These are phyloP conservation scores for Yarrowia keelungensis DNA, from an alignment of 805 yeast species.

Conservation along the genomic window DNA sequence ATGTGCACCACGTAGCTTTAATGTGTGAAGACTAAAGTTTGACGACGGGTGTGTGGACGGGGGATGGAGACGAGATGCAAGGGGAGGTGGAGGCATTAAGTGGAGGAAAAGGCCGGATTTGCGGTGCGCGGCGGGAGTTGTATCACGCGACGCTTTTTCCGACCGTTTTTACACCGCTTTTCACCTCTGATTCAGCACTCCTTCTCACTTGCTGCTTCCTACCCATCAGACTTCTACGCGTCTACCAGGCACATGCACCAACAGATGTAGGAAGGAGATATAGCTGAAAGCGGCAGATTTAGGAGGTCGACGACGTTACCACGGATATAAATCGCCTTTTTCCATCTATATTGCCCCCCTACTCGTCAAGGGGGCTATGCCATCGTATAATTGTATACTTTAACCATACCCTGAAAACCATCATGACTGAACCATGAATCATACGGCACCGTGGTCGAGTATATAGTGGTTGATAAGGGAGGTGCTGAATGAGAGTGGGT, in stretches of 20 bases:
- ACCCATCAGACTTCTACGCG: conserved; percentile 2
- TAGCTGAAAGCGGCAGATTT: too few species aligned
- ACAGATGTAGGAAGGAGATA: too few species aligned
- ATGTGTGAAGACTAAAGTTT: neutral
- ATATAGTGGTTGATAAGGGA: too few species aligned
- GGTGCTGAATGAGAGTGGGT: too few species aligned
- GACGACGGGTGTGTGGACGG: too few species aligned
- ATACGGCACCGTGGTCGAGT: conserved; percentile 2
- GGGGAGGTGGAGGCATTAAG: neutral
- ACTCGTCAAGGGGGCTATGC: conserved; percentile 23
- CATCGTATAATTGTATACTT: conserved; percentile 12
- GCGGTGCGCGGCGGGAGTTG: too few species aligned
- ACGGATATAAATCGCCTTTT: too few species aligned
- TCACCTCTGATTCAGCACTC: neutral
- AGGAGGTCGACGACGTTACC: too few species aligned
- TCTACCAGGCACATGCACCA: conserved; percentile 2
- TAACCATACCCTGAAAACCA: neutral
- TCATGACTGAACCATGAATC: neutral
- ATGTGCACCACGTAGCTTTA: conserved; percentile 24
- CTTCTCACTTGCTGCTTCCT: conserved; percentile 3
- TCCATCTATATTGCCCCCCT: too few species aligned
- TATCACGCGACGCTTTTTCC: neutral
- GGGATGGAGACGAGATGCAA: too few species aligned
- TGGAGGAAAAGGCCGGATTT: too few species aligned
- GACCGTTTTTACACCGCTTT: too few species aligned